Base-by-base conservation (phyloP, 495 filamentous ascomycete genomes). In the Clavariopsis aquatica region DNA sequence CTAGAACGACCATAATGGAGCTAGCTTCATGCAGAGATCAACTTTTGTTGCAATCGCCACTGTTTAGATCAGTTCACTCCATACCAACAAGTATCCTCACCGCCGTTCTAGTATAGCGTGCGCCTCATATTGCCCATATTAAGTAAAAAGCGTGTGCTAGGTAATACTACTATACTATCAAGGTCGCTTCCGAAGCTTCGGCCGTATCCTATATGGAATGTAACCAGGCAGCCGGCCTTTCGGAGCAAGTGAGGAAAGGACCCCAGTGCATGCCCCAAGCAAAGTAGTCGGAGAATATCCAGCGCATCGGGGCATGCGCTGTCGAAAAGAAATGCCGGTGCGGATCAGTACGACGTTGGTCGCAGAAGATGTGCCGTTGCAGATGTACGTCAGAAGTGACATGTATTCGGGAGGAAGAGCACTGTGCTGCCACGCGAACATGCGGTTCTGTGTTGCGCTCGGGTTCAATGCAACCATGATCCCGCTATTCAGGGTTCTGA, bases 11-110 rank as follows among this genome's bases (percentile, higher is more conserved):
- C 6, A 13, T 36, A 36, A 36, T 36, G 6, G 13, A 36, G 13
- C 31, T 36, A 6, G 6, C 31, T 36, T 13, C 31, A 36, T 6
- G 13, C n/a, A n/a, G n/a, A n/a, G n/a, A n/a, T n/a, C n/a, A n/a
- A n/a, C n/a, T 34, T 43, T 43, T 17, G 10, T 41, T 56, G 17
- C 52, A 29, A 56, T 38, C 13, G 24, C 49, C 49, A 20, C 49
- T 29, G 2, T 17, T 26, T 26, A 19, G 20, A 29, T 26, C 4
- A 52, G 22, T 52, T 27, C 29, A 7, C 23, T 26, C 49, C 23
- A 52, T 23, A 26, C 24, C 49, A 52, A 19, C 47, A 43, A 8
- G 6, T 31, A 52, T 15, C 49, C 49, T 52, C 49, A 52, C 49
- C 49, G 49, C 49, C 23, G 2, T 52, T 52, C 49, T 19, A 13